These are phyloP conservation scores for Crataegus laevigata DNA, from an alignment of 306 rosid genomes.

Conservation along the genomic window DNA sequence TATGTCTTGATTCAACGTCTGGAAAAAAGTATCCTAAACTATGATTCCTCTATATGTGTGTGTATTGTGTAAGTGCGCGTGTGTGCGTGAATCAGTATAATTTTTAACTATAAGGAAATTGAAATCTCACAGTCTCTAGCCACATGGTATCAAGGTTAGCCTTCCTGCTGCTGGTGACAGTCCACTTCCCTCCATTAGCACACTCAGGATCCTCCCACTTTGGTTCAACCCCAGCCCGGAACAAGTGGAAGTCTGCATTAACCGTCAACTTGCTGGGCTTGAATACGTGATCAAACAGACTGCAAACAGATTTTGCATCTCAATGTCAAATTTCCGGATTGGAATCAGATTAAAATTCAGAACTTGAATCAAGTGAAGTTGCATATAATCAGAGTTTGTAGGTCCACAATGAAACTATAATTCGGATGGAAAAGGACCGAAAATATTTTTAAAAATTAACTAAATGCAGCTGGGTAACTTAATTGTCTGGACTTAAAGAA, in stretches of 20 bases:
- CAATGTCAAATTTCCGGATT: neutral
- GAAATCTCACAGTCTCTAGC: slow-evolving; percentile 79
- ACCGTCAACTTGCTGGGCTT: slow-evolving; percentile 73
- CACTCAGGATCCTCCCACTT: slow-evolving; percentile 99
- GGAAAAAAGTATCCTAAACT: neutral
- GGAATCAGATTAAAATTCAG: neutral
- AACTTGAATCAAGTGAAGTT: neutral
- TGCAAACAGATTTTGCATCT: slow-evolving; percentile 10
- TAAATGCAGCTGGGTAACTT: neutral
- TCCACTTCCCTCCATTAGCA: slow-evolving; percentile 95
- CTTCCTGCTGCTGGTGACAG: slow-evolving; percentile 50
- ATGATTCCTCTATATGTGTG: neutral
- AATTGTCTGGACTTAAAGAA: neutral
- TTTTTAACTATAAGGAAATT: neutral
- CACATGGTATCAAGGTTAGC: slow-evolving; percentile 70
- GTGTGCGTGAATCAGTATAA: neutral
- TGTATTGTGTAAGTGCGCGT: neutral
- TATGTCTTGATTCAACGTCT: neutral
- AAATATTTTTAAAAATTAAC: neutral
- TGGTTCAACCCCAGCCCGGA: slow-evolving; percentile 83
- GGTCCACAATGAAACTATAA: neutral
- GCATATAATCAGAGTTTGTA: neutral
- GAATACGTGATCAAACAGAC: slow-evolving; percentile 77
- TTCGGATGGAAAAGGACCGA: neutral
- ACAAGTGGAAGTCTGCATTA: slow-evolving; percentile 74